Base-by-base conservation (phyloP, 768 basidiomycete genomes). In the Leccinum truebloodii region DNA sequence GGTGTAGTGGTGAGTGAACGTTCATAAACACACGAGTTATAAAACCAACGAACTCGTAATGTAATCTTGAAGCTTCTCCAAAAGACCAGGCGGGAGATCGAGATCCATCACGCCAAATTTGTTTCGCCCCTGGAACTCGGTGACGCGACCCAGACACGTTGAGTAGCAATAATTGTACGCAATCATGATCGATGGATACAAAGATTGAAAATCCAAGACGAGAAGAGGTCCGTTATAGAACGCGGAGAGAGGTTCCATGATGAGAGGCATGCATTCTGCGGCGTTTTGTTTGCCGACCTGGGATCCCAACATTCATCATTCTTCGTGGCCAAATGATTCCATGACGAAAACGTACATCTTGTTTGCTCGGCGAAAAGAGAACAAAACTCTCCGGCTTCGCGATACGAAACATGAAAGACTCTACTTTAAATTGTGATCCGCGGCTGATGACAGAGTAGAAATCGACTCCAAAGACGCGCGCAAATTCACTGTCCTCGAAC, bases 161-260 rank as follows among this genome's bases (percentile, higher is more conserved):
- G 95, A 98, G 71, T 94, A 95, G 69, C 92, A 94, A 73, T 94
- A 94, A 73, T 98, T 98, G 77, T 99, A 95, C 6, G 95, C 96
- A 66, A 98, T 96, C 96, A 98, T 98, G 61, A 98, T 80, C 0
- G 95, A 97, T 0, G 97, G 97, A 72, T 99, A 99, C 26, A 99
- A 81, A 2, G 91, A 94, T 67, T 97, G 94, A 72, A 98, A 99
- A 73, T 99, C 97, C 58, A 99, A 80, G 1, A 99, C 95, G 37
- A 98, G 78, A 13, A 99, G 80, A 4, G 97, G 97, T 65, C 90
- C 90, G 46, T 86, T 90, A 74, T 98, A 99, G 69, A 94, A 96
- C 2, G 90, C 92, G 0, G 95, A 96, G 44, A 86, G 77, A 0
- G 96, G 97, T 69, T 99, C 97, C 86, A 96, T 91, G 58, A 98